Conservation (phyloP, 306 rosid genomes). For the Vigna unguiculata region DNA sequence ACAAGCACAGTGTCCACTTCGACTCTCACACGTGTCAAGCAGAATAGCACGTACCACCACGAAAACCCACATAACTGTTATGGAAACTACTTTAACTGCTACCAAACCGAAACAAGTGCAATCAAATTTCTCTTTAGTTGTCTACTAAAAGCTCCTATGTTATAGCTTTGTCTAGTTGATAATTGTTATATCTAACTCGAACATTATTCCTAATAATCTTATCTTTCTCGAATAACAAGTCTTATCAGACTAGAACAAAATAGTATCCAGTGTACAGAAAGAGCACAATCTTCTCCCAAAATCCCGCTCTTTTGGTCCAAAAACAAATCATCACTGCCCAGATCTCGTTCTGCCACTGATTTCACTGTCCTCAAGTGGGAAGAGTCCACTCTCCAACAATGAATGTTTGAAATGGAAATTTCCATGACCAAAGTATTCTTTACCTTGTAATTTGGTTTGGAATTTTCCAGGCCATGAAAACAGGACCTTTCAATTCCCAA, state of each 20-base stretch:
- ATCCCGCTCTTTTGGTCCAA: conserved; percentile 49
- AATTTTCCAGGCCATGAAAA: conserved; percentile 16
- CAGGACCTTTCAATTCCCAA: neutral
- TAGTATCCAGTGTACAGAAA: conserved; percentile 40
- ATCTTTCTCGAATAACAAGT: neutral
- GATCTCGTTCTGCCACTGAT: conserved; percentile 44
- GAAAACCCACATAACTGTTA: conserved; percentile 8
- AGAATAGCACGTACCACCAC: conserved; percentile 1
- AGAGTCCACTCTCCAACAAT: conserved; percentile 48
- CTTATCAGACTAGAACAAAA: neutral
- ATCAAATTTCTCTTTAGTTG: neutral
- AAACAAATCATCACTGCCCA: conserved; percentile 23
- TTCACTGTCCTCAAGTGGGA: conserved; percentile 49
- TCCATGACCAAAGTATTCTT: conserved; percentile 20
- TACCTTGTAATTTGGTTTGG: conserved; percentile 40
- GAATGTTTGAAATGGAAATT: conserved; percentile 37
- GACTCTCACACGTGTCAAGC: conserved; percentile 39
- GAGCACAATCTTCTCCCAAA: conserved; percentile 65
- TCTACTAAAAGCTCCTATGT: neutral
- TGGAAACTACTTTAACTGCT: conserved; percentile 15
- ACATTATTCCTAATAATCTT: neutral
- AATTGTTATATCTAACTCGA: neutral
- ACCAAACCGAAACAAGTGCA: neutral
- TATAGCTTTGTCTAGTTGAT: neutral
- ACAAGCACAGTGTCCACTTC: conserved; percentile 33